phyloP scores from a whole-genome alignment of 495 filamentous ascomycete genomes.

The Annulohypoxylon bovei region DNA sequence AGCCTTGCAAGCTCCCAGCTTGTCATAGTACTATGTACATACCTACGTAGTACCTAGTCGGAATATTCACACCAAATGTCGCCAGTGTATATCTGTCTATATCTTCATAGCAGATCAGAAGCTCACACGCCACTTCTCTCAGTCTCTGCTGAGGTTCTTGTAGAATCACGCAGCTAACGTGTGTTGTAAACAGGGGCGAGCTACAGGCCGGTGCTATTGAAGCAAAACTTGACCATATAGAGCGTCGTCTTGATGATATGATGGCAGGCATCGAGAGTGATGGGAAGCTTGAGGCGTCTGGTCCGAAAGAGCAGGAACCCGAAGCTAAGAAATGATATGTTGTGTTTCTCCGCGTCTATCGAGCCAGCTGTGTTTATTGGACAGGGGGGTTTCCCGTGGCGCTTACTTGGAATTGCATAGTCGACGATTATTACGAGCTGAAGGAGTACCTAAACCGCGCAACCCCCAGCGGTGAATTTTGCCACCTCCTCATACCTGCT shows the following conservation, averaged over 20 bases:
- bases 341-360: constrained; percentile 7
- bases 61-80: neutral
- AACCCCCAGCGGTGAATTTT: neutral
- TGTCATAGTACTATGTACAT: neutral
- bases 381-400: neutral
- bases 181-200: constrained; percentile 58
- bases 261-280: constrained; percentile 54
- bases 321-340: constrained; percentile 28
- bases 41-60: neutral
- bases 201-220: constrained; percentile 64
- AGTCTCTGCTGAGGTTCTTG: neutral
- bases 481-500: constrained; percentile 15
- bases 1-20: neutral
- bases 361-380: constrained; percentile 9
- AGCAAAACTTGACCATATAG: constrained; percentile 59
- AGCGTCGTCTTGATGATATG: constrained; percentile 64
- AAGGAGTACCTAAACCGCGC: neutral
- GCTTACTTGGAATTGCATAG: neutral
- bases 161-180: constrained; percentile 28
- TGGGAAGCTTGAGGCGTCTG: constrained; percentile 5
- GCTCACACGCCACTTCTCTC: constrained; percentile 10
- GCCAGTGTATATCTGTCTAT: neutral
- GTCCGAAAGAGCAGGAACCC: constrained; percentile 12
- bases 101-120: constrained; percentile 3
- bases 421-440: constrained; percentile 1